These are phyloP conservation scores for Triangularia verruculosa DNA, from an alignment of 2,329 filamentous ascomycete species.

Conservation along the genomic window DNA sequence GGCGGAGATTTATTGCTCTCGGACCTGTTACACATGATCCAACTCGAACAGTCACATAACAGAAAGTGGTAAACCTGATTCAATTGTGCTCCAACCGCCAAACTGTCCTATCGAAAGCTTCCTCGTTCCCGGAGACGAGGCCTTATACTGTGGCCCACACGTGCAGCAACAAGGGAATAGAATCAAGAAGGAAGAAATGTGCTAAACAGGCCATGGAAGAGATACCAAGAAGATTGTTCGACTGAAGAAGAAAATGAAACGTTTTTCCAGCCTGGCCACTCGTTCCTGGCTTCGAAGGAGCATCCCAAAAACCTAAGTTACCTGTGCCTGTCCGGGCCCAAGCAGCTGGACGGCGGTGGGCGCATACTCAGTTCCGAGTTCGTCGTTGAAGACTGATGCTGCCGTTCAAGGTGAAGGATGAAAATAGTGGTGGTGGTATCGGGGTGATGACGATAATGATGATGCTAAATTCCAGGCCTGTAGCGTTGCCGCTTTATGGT, in stretches of 20 bases:
- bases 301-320: neutral
- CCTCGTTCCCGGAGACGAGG: constrained; percentile 27
- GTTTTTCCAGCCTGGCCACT: constrained; percentile 2
- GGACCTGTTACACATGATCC: neutral
- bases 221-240: constrained; percentile 20
- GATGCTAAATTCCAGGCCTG: neutral
- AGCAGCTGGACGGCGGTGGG: neutral
- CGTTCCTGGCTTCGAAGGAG: neutral
- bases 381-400: neutral
- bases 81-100: constrained; percentile 24
- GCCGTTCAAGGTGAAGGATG: neutral
- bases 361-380: too few relatives aligned
- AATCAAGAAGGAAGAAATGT: constrained; percentile 26
- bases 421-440: neutral
- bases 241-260: constrained; percentile 2
- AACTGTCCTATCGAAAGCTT: constrained; percentile 44
- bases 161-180: constrained; percentile 25
- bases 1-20: neutral
- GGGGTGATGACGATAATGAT: neutral
- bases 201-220: constrained; percentile 13
- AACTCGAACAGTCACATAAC: neutral
- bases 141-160: constrained; percentile 19
- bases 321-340: neutral
- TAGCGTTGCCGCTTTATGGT: neutral
- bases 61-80: constrained; percentile 18